Base-by-base conservation (phyloP, 1,284 basidiomycete genomes). In the Malassezia furfur region DNA sequence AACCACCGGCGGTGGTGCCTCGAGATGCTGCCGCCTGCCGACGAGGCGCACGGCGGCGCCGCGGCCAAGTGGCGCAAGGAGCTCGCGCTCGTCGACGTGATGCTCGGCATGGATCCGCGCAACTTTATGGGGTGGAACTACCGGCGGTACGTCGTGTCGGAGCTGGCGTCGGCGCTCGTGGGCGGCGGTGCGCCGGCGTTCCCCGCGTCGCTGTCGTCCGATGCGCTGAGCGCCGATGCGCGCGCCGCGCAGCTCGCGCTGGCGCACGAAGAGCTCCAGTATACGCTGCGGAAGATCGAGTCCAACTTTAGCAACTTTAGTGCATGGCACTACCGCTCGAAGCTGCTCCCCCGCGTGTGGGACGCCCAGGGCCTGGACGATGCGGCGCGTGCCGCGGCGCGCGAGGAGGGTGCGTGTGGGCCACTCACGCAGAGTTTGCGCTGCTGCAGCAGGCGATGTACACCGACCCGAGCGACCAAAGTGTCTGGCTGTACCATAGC, bases 281-380 rank as follows among this genome's bases (percentile, higher is more conserved):
- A 66, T 43, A 93, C 93, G 2, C 84, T 83, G 45, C 80, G 81
- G 58, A 96, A 96, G 78, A 98, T 99, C 64, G 86, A 90, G 74
- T 78, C 85, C 50, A 96, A 89, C 74, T 94, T 98, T 71, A 91
- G 88, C 45, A 98, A 99, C 75, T 98, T 96, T 74, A 93, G 88
- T 56, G 94, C 94, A 15, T 99, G 94, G 94, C 94, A 99, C 76
- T 90, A 93, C 65, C 83, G 94, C 25, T 87, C 89, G 2, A 91
- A 93, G 75, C 79, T 91, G 1, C 78, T 90, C 15, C 76, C 80
- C 0, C 80, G 79, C 3, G 69, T 88, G 6, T 91, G 88, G 88
- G 78, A 79, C 4, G 65, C 62, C 0, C 21, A 52, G 22, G 15
- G 40, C 21, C 43, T 60, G 1, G 75, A 77, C 32, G 80, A 80